Percentiles rank a stretch among this genome's conserved stretches.
Conservation (phyloP, 331 rosid genomes). For the Malus hybrid region DNA sequence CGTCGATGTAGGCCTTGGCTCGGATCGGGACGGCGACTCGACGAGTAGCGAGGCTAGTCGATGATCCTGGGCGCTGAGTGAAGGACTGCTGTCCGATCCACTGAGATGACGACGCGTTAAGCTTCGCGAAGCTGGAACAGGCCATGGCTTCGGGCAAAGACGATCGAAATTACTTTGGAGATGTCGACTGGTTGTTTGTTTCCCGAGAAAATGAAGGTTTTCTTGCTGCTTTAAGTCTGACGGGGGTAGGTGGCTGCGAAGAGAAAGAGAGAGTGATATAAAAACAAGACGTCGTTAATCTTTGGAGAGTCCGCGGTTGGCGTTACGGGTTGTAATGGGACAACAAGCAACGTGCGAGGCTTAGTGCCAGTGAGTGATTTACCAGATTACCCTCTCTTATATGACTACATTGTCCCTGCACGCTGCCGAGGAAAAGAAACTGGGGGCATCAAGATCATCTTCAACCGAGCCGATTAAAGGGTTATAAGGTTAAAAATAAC, state of each 20-base stretch:
- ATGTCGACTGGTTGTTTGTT: conserved; percentile 1
- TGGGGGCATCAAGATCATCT: background rate
- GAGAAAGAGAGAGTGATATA: background rate
- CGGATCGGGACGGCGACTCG: conserved; percentile 69
- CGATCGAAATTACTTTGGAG: background rate
- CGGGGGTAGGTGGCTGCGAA: background rate
- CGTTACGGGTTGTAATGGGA: background rate
- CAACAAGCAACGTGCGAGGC: conserved; percentile 12
- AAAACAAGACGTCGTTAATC: background rate
- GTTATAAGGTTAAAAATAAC: no score
- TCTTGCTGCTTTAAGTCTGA: background rate
- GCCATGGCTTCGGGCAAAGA: conserved; percentile 39
- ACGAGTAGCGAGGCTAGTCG: conserved; percentile 34
- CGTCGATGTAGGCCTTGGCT: conserved; percentile 67
- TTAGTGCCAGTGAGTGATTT: background rate
- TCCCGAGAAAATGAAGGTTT: background rate
- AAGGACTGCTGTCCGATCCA: conserved; percentile 65
- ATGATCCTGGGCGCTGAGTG: conserved; percentile 50
- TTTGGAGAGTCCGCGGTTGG: conserved; percentile 28
- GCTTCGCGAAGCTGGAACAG: conserved; percentile 54
- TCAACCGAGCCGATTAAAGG: no score
- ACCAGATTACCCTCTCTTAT: background rate
- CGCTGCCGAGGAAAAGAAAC: background rate
- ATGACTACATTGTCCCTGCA: background rate
- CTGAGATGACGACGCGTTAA: conserved; percentile 56